phyloP scores from a whole-genome alignment of 1,284 basidiomycete species.

The Chondrostereum purpureum region DNA sequence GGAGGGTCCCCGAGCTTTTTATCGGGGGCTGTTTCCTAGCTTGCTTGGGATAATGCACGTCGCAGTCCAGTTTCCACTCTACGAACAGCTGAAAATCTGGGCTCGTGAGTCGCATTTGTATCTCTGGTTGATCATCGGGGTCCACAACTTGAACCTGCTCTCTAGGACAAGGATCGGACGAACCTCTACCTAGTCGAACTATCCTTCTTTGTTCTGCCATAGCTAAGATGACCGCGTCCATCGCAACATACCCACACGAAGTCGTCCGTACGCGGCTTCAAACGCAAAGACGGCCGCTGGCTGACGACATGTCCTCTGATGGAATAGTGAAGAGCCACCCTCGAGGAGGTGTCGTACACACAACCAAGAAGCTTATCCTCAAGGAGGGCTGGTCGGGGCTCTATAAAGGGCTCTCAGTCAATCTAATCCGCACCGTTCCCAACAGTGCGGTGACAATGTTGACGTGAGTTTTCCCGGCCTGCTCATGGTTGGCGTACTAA shows the following conservation, averaged over 20 bases:
- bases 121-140: slow-evolving; percentile 1
- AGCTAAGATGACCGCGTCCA: slow-evolving; percentile 90
- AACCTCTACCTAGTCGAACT: slow-evolving; percentile 56
- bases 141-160: slow-evolving; percentile 6
- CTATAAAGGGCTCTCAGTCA: slow-evolving; percentile 87
- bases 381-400: slow-evolving; percentile 84
- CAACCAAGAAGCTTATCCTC: slow-evolving; percentile 62
- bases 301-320: slow-evolving; percentile 48
- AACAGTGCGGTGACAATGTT: slow-evolving; percentile 92
- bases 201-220: slow-evolving; percentile 84
- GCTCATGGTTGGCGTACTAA: not conserved
- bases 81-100: slow-evolving; percentile 82
- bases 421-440: slow-evolving; percentile 87
- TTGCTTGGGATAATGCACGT: slow-evolving; percentile 88
- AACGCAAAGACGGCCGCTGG: slow-evolving; percentile 65
- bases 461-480: slow-evolving; percentile 59
- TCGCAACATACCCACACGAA: slow-evolving; percentile 94
- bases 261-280: slow-evolving; percentile 90
- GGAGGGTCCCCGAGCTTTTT: slow-evolving; percentile 84
- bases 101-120: slow-evolving; percentile 55
- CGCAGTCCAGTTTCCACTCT: slow-evolving; percentile 94
- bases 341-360: slow-evolving; percentile 63
- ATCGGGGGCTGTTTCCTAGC: slow-evolving; percentile 85
- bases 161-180: slow-evolving; percentile 49
- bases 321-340: slow-evolving; percentile 48